Conservation (phyloP, 495 filamentous ascomycete species). For the Tuber aestivum region DNA sequence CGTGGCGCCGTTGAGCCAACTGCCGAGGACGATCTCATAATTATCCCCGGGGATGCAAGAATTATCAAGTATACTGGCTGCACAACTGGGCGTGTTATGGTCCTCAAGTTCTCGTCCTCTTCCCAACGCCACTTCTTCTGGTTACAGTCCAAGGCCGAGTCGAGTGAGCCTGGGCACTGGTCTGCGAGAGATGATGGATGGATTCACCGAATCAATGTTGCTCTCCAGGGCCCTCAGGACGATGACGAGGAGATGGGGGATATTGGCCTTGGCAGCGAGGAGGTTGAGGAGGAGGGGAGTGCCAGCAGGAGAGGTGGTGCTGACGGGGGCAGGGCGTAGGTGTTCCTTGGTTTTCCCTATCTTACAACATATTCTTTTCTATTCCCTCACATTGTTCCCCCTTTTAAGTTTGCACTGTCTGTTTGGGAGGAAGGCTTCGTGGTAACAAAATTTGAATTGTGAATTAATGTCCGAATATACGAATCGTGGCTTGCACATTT, state of each 20-base stretch:
- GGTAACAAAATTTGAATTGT: conserved; percentile 29
- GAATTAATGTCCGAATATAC: conserved; percentile 39
- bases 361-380: conserved; percentile 18
- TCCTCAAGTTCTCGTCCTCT: conserved; percentile 90
- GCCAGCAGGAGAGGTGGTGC: conserved; percentile 83
- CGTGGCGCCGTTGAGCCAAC: conserved; percentile 57
- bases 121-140: conserved; percentile 90
- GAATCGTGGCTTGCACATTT: conserved; percentile 10
- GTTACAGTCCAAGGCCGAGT: conserved; percentile 83
- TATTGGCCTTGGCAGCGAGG: conserved; percentile 77
- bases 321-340: conserved; percentile 99
- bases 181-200: conserved; percentile 43
- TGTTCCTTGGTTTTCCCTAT: conserved; percentile 51
- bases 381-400: conserved; percentile 41
- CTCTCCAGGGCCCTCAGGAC: conserved; percentile 86
- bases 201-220: conserved; percentile 72
- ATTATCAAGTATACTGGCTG: conserved; percentile 72
- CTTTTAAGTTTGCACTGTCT: conserved; percentile 32
- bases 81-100: conserved; percentile 85
- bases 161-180: conserved; percentile 64
- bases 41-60: conserved; percentile 80
- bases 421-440: conserved; percentile 40
- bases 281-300: conserved; percentile 83
- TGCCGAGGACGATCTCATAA: conserved; percentile 69
- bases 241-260: conserved; percentile 78